Conservation (phyloP, 31 red algal species). For the Asparagopsis taxiformis region DNA sequence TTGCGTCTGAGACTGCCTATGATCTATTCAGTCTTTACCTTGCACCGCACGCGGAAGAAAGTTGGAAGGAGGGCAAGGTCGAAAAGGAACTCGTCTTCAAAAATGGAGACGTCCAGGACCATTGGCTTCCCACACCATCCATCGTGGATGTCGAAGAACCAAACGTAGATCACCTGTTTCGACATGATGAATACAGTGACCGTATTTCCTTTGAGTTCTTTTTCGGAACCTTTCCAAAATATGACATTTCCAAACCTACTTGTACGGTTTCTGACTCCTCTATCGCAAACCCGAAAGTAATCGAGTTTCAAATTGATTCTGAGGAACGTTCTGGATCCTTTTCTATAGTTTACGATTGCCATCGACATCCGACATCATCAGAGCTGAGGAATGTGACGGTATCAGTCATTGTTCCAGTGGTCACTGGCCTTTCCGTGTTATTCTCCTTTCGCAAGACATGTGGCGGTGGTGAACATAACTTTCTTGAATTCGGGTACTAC, state of each 20-base stretch:
- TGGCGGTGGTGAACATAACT: slow-evolving; percentile 31
- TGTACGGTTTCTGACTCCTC: slow-evolving; percentile 18
- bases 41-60: slow-evolving; percentile 1
- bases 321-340: slow-evolving; percentile 53
- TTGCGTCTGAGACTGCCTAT: slow-evolving; percentile 20
- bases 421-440: slow-evolving; percentile 30
- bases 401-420: slow-evolving; percentile 42
- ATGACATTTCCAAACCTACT: slow-evolving; percentile 40
- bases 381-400: slow-evolving; percentile 31
- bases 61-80: background rate
- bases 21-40: slow-evolving; percentile 22
- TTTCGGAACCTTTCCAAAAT: slow-evolving; percentile 33
- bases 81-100: slow-evolving; percentile 32
- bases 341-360: slow-evolving; percentile 68
- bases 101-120: slow-evolving; percentile 16
- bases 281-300: slow-evolving; percentile 49
- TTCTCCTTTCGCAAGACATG: slow-evolving; percentile 66
- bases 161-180: slow-evolving; percentile 11
- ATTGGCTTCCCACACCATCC: slow-evolving; percentile 1
- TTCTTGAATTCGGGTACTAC: slow-evolving; percentile 57
- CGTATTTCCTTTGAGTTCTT: slow-evolving; percentile 62
- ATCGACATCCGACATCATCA: slow-evolving; percentile 8
- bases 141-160: background rate
- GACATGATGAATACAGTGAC: slow-evolving; percentile 52
- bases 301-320: slow-evolving; percentile 69